Conservation (phyloP, 805 yeast genomes). For the Candida caryicola region DNA sequence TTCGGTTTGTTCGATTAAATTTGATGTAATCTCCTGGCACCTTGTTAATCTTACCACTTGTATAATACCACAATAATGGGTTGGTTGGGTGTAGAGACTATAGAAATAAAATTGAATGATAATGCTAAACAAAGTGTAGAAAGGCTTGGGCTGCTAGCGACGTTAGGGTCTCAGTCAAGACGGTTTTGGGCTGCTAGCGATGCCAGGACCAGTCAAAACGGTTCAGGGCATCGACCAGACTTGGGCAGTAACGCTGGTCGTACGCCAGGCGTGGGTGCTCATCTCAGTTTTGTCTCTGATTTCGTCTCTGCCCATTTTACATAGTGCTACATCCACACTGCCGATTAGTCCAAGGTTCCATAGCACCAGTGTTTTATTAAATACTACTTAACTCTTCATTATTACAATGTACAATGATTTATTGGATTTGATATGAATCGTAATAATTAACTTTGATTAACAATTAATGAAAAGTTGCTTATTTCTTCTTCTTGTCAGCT, state of each 20-base stretch:
- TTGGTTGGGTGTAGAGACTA: neutral
- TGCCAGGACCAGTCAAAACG: too few species aligned
- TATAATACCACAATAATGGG: slow-evolving; percentile 1
- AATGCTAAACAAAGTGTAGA: neutral
- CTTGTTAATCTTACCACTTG: neutral
- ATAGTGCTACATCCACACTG: too few species aligned
- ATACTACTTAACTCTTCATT: neutral
- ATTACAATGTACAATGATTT: neutral
- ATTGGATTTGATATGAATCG: neutral
- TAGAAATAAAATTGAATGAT: neutral
- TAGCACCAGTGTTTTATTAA: too few species aligned
- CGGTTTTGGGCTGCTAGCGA: too few species aligned
- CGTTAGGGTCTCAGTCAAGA: too few species aligned
- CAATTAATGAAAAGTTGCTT: slow-evolving; percentile 28
- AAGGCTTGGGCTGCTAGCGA: too few species aligned
- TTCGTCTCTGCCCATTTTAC: too few species aligned
- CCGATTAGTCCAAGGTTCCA: too few species aligned
- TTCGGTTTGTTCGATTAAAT: slow-evolving; percentile 45
- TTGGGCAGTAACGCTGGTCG: too few species aligned
- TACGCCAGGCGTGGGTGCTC: too few species aligned
- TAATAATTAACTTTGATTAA: neutral
- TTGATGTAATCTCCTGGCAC: slow-evolving; percentile 4
- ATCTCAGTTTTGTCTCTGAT: too few species aligned
- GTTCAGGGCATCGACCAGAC: too few species aligned
- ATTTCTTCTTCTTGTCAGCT: slow-evolving; percentile 96